Evolutionary conservation across 192 early-diverging fungal species (phyloP).

Genomic region (Mortierella claussenii): DNA sequence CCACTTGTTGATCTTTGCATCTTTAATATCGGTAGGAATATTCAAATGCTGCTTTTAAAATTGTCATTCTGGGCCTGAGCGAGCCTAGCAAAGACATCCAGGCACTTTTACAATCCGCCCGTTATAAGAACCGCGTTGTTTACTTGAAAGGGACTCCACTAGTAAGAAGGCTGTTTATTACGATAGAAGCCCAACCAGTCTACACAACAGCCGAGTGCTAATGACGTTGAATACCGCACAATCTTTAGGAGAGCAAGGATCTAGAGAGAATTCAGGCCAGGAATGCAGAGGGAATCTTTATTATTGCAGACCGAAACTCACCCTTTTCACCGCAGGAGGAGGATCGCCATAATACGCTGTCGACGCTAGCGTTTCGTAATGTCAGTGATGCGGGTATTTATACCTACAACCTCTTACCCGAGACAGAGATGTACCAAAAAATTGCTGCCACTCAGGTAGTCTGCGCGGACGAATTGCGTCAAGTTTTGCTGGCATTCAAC

Average conservation of each 20-base stretch:
- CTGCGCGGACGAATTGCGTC: constrained; percentile 61
- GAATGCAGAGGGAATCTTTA: constrained; percentile 50
- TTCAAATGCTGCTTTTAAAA: constrained; percentile 42
- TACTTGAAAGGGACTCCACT: constrained; percentile 48
- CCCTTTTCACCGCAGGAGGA: constrained; percentile 38
- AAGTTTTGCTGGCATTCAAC: constrained; percentile 65
- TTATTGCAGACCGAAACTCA: constrained; percentile 46
- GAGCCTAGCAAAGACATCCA: constrained; percentile 49
- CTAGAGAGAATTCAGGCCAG: constrained; percentile 46
- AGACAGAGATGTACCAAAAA: constrained; percentile 70
- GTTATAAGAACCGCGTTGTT: constrained; percentile 50
- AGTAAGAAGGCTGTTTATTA: constrained; percentile 10
- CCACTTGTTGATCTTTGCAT: neutral
- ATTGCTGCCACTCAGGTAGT: constrained; percentile 61
- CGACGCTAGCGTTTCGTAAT: constrained; percentile 47
- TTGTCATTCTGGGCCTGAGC: constrained; percentile 45
- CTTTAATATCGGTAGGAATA: constrained; percentile 29
- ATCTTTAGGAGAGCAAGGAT: constrained; percentile 46
- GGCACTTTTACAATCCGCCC: constrained; percentile 41
- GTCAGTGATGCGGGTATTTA: constrained; percentile 65
- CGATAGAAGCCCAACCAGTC: neutral
- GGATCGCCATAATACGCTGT: constrained; percentile 47
- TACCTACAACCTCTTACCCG: constrained; percentile 70
- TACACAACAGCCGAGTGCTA: neutral
- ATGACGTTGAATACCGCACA: neutral